Conservation (phyloP, 2,329 filamentous ascomycete species). For the Chrysoporthe puriensis region DNA sequence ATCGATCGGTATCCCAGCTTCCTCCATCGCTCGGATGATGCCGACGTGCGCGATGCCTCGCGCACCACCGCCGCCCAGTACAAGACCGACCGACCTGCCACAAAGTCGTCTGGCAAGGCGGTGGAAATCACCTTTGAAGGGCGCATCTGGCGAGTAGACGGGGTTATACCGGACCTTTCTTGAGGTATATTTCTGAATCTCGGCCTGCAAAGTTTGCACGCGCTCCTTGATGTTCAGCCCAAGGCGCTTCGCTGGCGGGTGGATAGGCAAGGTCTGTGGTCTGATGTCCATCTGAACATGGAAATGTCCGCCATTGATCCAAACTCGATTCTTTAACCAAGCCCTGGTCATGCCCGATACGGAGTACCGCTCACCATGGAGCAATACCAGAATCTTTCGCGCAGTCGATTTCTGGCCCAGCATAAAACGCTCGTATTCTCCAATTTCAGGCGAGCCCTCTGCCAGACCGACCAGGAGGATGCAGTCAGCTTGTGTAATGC, state of each 20-base stretch:
- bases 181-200: constrained; percentile 98
- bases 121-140: constrained; percentile 97
- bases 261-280: constrained; percentile 73
- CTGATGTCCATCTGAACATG: constrained; percentile 96
- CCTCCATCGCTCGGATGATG: constrained; percentile 92
- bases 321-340: constrained; percentile 91
- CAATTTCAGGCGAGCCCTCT: constrained; percentile 86
- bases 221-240: constrained; percentile 87
- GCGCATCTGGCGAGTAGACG: constrained; percentile 87
- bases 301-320: constrained; percentile 98
- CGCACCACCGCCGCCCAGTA: constrained; percentile 91
- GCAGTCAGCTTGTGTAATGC: constrained; percentile 94
- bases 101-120: constrained; percentile 86
- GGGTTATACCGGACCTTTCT: constrained; percentile 86
- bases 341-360: constrained; percentile 80
- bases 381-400: constrained; percentile 84
- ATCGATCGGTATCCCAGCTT: constrained; percentile 94
- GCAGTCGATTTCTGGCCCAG: constrained; percentile 97
- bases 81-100: constrained; percentile 91
- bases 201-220: constrained; percentile 92
- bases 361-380: constrained; percentile 89
- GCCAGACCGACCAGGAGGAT: constrained; percentile 91
- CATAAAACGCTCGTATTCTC: constrained; percentile 95
- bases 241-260: constrained; percentile 75
- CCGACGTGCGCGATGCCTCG: constrained; percentile 91